Conservation (phyloP, 352 stramenopile genomes). For the Phytophthora pluvialis region DNA sequence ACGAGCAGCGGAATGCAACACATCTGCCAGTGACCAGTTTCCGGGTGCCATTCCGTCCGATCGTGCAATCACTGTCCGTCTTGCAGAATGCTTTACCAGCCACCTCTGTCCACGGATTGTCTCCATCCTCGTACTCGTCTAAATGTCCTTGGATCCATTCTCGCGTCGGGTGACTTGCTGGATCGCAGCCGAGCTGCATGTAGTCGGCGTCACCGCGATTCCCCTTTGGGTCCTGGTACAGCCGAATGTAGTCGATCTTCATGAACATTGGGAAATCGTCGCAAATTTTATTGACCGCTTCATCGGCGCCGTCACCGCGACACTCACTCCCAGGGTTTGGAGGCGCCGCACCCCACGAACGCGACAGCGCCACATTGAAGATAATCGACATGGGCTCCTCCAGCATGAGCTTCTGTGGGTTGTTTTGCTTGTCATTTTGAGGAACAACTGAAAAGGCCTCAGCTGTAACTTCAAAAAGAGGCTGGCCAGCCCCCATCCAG, state of each 20-base stretch:
- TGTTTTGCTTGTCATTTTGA: conserved; percentile 46
- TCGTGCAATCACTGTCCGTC: conserved; percentile 40
- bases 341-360: conserved; percentile 41
- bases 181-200: conserved; percentile 42
- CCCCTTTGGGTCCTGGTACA: conserved; percentile 62
- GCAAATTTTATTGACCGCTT: conserved; percentile 45
- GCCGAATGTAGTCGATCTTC: conserved; percentile 86
- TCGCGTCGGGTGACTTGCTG: conserved; percentile 38
- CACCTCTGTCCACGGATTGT: conserved; percentile 33
- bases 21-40: conserved; percentile 42
- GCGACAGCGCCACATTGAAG: conserved; percentile 58
- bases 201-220: conserved; percentile 22
- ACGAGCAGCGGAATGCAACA: conserved; percentile 37
- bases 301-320: conserved; percentile 29
- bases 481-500: conserved; percentile 59
- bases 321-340: conserved; percentile 44
- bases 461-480: conserved; percentile 65
- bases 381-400: conserved; percentile 65
- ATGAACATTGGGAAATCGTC: conserved; percentile 57
- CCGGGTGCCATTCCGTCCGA: conserved; percentile 24
- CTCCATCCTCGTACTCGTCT: conserved; percentile 37
- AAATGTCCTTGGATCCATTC: conserved; percentile 46
- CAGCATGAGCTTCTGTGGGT: conserved; percentile 56
- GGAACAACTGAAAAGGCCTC: conserved; percentile 52
- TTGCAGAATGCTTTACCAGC: conserved; percentile 35